Evolutionary conservation across 139 green algal genomes (phyloP).

Genomic region (Chlorella vulgaris): DNA sequence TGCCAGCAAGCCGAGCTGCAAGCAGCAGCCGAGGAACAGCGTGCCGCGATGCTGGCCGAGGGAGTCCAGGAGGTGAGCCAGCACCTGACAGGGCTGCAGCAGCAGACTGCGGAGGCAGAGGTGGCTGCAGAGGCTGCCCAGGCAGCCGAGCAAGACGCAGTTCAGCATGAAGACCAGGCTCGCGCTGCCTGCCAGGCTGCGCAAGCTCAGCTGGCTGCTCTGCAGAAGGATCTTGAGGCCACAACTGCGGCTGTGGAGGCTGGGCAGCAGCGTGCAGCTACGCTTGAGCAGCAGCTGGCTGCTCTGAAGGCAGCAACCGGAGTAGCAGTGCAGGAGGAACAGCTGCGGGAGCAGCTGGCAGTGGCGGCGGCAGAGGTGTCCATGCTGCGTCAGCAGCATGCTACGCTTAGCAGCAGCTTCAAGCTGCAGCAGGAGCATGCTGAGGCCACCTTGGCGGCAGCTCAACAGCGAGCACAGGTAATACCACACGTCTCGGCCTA

Average conservation of each 20-base stretch:
- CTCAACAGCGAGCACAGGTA: constrained; percentile 5
- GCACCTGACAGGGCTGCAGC: constrained; percentile 9
- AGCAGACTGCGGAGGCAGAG: background rate
- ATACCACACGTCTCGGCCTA: background rate
- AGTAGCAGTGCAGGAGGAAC: background rate
- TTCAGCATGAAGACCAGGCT: background rate
- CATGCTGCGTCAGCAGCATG: constrained; percentile 7
- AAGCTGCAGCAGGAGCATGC: constrained; percentile 11
- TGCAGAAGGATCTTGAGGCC: background rate
- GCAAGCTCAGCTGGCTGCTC: background rate
- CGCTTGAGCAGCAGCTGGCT: background rate
- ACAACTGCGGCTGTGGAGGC: background rate
- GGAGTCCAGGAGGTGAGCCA: background rate
- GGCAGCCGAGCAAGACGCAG: background rate
- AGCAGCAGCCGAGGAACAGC: background rate
- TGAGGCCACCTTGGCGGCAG: background rate
- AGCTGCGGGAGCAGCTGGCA: background rate
- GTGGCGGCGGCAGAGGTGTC: background rate
- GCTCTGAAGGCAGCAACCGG: background rate
- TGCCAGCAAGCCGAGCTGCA: background rate
- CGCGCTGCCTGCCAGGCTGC: background rate
- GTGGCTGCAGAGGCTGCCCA: background rate
- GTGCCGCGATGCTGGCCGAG: background rate
- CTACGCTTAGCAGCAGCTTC: background rate
- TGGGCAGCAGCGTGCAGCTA: background rate